Evolutionary conservation across 2,329 filamentous ascomycete genomes (phyloP), one percentile per base, ranked within the genome.

Genomic region (Ceratocystis variospora): DNA sequence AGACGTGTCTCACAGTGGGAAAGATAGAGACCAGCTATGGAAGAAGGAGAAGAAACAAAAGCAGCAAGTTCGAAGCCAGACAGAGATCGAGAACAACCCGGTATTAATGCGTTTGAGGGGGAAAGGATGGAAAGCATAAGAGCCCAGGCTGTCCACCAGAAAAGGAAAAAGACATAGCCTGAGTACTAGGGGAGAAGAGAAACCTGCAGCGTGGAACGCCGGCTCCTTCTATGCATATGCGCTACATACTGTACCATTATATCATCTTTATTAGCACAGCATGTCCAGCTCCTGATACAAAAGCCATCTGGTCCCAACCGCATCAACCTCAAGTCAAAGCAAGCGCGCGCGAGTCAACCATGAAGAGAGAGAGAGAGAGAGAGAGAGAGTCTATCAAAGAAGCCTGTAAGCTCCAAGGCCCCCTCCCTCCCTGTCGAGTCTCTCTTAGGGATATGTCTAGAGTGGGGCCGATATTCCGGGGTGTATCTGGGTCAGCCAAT

Each of bases 21-120:
- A 50, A 44, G 65, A 65, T 69, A 71, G 70, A 69, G 62, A 69
- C 55, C 55, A 59, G 55, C 55, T 73, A 73, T 72, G 70, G 72
- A 75, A 73, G 72, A 71, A 46, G 12, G 48, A 46, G 48, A 22
- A 50, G 48, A 5, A 50, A 22, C n/a, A 50, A 22, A 15, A 53
- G 48, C 22, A 28, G 48, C 22, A 53, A 15, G 25, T 22, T 25
- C 10, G 48, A 22, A 53, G 37, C 12, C 10, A 41, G 10, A 5
- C 37, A 3, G 37, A 28, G 19, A 25, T 53, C 10, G 48, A 53
- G 22, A 50, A 19, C n/a, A 5, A 28, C 48, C 31, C 28, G 28
- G 55, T 59, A 59, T 59, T 59, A 59, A 59, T 59, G 25, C n/a
- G 17, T 19, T 31, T 19, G 22, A 19, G 28, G 8, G 4, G 8